A percentile compares a stretch with the other conserved stretches of the same genome.
Conservation (phyloP, 192 early-diverging fungal genomes). For the Borealophlyctis nickersoniae region DNA sequence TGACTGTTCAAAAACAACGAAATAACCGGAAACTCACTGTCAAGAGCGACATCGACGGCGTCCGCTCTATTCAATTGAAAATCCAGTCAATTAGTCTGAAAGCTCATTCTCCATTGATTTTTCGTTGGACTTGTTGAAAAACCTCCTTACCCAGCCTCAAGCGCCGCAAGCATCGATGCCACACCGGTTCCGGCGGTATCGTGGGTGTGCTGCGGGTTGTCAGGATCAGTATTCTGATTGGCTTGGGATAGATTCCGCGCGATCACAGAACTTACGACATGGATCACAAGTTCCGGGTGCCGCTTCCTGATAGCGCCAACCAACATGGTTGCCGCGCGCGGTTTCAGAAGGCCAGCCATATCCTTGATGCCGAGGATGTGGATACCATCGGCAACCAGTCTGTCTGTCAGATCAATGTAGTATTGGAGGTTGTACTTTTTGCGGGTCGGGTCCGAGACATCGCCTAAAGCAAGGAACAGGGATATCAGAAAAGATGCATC, state of each 20-base stretch:
- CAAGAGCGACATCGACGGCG: constrained; percentile 88
- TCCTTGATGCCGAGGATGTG: constrained; percentile 84
- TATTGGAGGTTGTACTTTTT: constrained; percentile 88
- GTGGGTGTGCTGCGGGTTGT: constrained; percentile 62
- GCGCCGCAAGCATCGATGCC: constrained; percentile 89
- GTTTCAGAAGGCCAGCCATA: constrained; percentile 97
- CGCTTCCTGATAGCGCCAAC: constrained; percentile 80
- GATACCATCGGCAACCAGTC: constrained; percentile 86
- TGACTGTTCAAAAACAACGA: neutral
- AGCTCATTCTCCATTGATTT: too few species aligned
- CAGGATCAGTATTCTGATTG: constrained; percentile 5
- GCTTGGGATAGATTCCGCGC: too few species aligned
- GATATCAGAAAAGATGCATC: neutral
- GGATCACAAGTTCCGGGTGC: constrained; percentile 89
- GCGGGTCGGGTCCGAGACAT: constrained; percentile 79
- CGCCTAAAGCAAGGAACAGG: constrained; percentile 48
- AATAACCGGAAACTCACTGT: constrained; percentile 54
- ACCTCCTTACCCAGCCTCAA: constrained; percentile 60
- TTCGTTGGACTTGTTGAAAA: too few species aligned
- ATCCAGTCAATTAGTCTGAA: too few species aligned
- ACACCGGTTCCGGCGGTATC: constrained; percentile 97
- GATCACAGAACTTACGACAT: too few species aligned
- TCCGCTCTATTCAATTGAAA: constrained; percentile 80
- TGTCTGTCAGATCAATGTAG: constrained; percentile 85
- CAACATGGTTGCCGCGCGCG: constrained; percentile 81